A percentile compares a stretch with the other conserved stretches of the same genome.
Conservation (phyloP, 192 early-diverging fungal genomes). For the Phycomyces nitens region DNA sequence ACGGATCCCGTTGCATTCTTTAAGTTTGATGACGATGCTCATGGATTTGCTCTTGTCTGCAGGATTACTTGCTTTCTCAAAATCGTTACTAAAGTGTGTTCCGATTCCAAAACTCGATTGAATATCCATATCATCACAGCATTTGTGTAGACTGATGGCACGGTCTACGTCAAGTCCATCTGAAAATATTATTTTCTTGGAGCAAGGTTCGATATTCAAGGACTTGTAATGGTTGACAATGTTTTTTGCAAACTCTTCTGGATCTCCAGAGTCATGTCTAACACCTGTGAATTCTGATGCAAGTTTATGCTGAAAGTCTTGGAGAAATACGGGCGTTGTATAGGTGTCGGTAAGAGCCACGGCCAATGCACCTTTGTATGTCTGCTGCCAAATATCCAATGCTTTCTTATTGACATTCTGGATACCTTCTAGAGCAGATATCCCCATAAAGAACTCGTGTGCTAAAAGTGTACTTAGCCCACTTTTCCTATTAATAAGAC, state of each 20-base stretch:
- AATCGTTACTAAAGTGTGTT: constrained; percentile 51
- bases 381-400: constrained; percentile 54
- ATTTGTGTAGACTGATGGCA: constrained; percentile 46
- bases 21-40: constrained; percentile 77
- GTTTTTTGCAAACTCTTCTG: constrained; percentile 50
- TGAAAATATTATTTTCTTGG: constrained; percentile 69
- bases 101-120: constrained; percentile 70
- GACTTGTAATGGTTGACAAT: constrained; percentile 55
- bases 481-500: neutral
- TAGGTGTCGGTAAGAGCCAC: constrained; percentile 78
- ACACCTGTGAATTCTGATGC: constrained; percentile 54
- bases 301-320: constrained; percentile 52
- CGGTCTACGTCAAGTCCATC: constrained; percentile 56
- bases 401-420: constrained; percentile 56
- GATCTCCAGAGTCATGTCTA: constrained; percentile 74
- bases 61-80: constrained; percentile 56
- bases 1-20: constrained; percentile 46
- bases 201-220: constrained; percentile 53
- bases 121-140: constrained; percentile 42
- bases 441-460: constrained; percentile 77
- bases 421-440: constrained; percentile 61
- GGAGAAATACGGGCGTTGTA: constrained; percentile 58
- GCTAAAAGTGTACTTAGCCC: constrained; percentile 30
- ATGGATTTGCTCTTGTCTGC: constrained; percentile 33
- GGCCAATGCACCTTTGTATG: constrained; percentile 51